Evolutionary conservation across 306 rosid species (phyloP), one percentile per base, ranked within the genome.

Genomic region (Coriaria nepalensis): DNA sequence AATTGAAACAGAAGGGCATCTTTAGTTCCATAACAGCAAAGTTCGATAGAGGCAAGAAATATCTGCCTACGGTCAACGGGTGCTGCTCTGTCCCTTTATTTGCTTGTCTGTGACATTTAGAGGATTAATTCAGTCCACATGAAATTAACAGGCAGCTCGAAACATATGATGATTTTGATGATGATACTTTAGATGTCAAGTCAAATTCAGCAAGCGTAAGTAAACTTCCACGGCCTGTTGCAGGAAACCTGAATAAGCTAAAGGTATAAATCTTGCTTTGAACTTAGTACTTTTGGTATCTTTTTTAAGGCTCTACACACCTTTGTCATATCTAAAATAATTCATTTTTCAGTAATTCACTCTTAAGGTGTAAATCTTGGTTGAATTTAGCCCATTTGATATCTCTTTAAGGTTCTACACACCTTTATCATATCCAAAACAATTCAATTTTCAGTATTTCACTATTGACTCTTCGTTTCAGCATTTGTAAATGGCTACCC

Each of bases 111-210:
- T 53, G 13, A 61, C 43, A 50, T 41, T 63, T 40, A 54, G 47
- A 40, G 38, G 41, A 63, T 66, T 68, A 49, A 74, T 56, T 68
- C 33, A 35, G 15, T 13, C 44, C 43, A 43, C n/a, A 52, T 63
- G 56, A 40, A 52, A 53, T 57, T 56, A 32, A 53, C 76, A 88
- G 93, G 62, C 76, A 55, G 71, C 95, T 84, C 2, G 87, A 75
- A 57, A 77, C 90, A 0, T 68, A 68, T 66, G 81, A 76, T 50
- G 96, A 83, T 78, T 83, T 80, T 74, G 80, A 72, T 58, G 96
- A 87, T 62, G 83, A 83, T 40, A 57, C 74, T 39, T 56, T 55
- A 66, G 70, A 61, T 65, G 68, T 43, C 57, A 58, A 49, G 43
- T 66, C 55, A 41, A 45, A 58, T 46, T 47, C 62, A 33, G 45